Conservation (phyloP, 73 alveolate species). For the Paraurostyla sp. region DNA sequence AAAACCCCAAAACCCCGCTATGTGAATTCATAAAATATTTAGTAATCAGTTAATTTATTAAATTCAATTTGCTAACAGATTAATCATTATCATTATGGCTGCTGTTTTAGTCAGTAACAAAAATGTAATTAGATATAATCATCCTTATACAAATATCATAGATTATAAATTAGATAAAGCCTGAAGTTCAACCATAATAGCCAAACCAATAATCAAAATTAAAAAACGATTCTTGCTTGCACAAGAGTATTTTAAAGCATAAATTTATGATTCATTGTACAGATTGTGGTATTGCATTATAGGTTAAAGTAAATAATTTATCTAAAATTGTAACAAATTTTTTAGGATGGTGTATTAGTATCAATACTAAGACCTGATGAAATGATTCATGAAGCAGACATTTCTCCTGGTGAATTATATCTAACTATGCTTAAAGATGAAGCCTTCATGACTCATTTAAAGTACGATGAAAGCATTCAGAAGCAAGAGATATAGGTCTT, state of each 20-base stretch:
- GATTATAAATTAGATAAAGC: not conserved
- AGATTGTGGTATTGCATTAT: slow-evolving; percentile 10
- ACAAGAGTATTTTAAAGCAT: not conserved
- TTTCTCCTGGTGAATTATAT: slow-evolving; percentile 16
- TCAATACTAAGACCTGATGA: not conserved
- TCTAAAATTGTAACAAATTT: not conserved
- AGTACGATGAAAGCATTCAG: slow-evolving; percentile 7
- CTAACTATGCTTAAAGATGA: not conserved
- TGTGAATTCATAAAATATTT: too few species aligned
- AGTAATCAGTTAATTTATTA: too few species aligned
- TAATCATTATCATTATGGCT: slow-evolving; percentile 2
- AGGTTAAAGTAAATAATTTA: not conserved
- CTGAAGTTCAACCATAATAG: not conserved
- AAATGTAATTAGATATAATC: not conserved
- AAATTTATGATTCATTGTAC: not conserved
- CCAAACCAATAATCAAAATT: not conserved
- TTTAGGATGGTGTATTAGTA: not conserved
- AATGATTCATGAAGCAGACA: slow-evolving; percentile 22
- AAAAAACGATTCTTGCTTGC: not conserved
- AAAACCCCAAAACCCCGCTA: too few species aligned
- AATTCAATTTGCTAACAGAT: slow-evolving; percentile 2
- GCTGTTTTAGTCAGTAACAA: slow-evolving; percentile 44
- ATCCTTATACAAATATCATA: not conserved
- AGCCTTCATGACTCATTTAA: not conserved
- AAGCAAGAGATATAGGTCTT: not conserved